Conservation (phyloP, 73 alveolate genomes). For the Paramecium tetraurelia region DNA sequence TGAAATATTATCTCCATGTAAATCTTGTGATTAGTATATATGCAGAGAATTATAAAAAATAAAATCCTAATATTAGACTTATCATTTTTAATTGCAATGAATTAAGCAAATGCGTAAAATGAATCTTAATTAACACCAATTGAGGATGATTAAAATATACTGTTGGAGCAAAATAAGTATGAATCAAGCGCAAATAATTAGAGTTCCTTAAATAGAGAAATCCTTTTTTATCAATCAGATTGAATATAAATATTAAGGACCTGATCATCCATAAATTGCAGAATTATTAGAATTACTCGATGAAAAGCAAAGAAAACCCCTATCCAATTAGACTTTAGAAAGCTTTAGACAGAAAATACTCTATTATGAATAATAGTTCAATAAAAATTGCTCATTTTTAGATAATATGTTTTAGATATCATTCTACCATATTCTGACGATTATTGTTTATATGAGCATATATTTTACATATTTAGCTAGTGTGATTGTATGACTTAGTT, state of each 20-base stretch:
- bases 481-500: background rate
- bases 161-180: background rate
- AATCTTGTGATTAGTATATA: background rate
- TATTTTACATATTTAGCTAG: background rate
- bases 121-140: background rate
- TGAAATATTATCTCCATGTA: no score
- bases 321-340: background rate
- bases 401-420: background rate
- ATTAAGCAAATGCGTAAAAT: background rate
- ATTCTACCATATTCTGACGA: background rate
- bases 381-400: background rate
- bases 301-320: background rate
- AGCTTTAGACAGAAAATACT: background rate
- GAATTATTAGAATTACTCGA: background rate
- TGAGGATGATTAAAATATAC: background rate
- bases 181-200: background rate
- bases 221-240: background rate
- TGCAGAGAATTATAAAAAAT: no score
- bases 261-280: conserved; percentile 28
- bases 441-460: background rate
- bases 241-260: conserved; percentile 10
- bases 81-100: background rate
- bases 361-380: background rate
- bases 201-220: background rate
- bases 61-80: background rate